Evolutionary conservation across 2,329 filamentous ascomycete genomes (phyloP), one percentile per base, ranked within the genome.

Genomic region (Colletotrichum sp.): DNA sequence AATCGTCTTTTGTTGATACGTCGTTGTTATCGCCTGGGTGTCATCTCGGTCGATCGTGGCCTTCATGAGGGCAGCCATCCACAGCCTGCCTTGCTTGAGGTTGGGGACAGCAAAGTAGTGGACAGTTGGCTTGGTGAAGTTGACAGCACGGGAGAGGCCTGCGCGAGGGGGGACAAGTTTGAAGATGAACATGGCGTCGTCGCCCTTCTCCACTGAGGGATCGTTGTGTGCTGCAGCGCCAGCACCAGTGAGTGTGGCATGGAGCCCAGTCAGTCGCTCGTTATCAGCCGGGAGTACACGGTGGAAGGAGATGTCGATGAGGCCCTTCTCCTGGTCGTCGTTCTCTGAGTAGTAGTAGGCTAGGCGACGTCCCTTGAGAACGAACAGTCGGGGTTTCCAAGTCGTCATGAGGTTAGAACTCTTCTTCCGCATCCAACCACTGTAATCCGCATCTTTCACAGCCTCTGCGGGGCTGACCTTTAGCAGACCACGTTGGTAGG

Each of bases 401-500:
- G 96, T 98, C 4, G 95, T 95, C 93, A 99, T 98, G 38, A 98
- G 87, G 79, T 96, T 97, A 2, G 95, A 96, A 73, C 95, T 98
- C 84, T 97, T 96, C 89, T 99, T 99, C 88, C 97, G 98, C 97
- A 99, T 99, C 97, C 97, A 99, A 2, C 97, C 97, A 79, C 93
- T 96, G 82, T 98, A 98, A 80, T 99, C 96, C 69, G 95, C 96
- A 75, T 91, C 92, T 75, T 92, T 86, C 83, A 98, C 97, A 74
- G 96, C 95, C 81, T 98, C 95, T 69, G 92, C 88, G 0, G 97
- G 97, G 0, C 90, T 86, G 74, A 96, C 93, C 83, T 96, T 95
- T 78, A 94, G 90, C 54, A 98, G 86, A 0, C 97, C 97, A 34
- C 94, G 93, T 21, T 93, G 94, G 83, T 98, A 99, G 1, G 97